Conservation (phyloP, 495 filamentous ascomycete genomes). For the Annulohypoxylon bovei region DNA sequence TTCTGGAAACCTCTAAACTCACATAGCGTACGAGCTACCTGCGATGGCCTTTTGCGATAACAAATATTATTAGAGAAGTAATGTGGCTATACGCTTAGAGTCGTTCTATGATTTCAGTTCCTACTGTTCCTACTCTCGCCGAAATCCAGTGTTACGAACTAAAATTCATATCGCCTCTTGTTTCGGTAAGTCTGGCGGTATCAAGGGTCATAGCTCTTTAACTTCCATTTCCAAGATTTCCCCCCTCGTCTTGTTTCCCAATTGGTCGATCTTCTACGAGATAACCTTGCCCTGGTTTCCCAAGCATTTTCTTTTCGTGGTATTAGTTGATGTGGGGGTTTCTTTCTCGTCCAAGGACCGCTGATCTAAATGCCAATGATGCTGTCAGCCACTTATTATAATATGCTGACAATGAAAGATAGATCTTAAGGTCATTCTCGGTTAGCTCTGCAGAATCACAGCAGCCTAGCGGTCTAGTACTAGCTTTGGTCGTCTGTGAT, state of each 20-base stretch:
- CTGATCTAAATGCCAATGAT: constrained; percentile 2
- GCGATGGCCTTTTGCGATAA: constrained; percentile 9
- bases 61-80: neutral
- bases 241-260: neutral
- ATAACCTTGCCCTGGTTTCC: constrained; percentile 12
- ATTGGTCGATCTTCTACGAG: constrained; percentile 25
- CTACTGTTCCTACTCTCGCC: neutral
- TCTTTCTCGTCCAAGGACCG: neutral
- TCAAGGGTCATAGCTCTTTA: neutral
- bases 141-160: neutral
- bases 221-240: neutral
- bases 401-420: neutral
- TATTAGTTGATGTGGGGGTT: constrained; percentile 2
- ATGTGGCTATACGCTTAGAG: neutral
- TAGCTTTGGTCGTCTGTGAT: neutral
- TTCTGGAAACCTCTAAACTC: neutral
- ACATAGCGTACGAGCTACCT: neutral
- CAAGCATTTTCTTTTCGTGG: neutral
- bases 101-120: too few relatives aligned
- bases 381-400: constrained; percentile 20
- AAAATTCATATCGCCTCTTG: neutral
- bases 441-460: neutral
- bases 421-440: neutral
- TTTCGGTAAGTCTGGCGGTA: neutral
- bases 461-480: neutral